These are phyloP conservation scores for Yamadazyma triangularis DNA, from an alignment of 1,139 yeast species.

Conservation along the genomic window DNA sequence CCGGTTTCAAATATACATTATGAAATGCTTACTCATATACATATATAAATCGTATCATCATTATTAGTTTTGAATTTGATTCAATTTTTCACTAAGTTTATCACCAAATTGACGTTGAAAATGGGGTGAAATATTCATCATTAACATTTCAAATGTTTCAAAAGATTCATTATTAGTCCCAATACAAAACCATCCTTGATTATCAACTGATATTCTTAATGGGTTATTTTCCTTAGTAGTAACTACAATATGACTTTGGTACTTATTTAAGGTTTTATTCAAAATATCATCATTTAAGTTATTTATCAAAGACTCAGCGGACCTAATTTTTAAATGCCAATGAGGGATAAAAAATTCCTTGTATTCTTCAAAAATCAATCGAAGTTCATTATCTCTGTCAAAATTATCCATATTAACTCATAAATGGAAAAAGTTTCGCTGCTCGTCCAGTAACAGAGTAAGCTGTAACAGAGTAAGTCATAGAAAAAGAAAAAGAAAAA, in stretches of 20 bases:
- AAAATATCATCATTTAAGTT: conserved; percentile 5
- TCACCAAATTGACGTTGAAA: conserved; percentile 30
- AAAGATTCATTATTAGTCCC: conserved; percentile 12
- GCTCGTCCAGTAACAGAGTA: too few species aligned
- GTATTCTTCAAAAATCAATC: conserved; percentile 24
- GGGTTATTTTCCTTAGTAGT: conserved; percentile 17
- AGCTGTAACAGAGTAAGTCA: too few species aligned
- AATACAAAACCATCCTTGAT: conserved; percentile 31
- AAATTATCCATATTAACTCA: conserved; percentile 12
- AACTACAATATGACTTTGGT: conserved; percentile 11
- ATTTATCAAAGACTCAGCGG: neutral
- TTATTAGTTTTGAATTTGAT: too few species aligned
- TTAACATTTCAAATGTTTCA: conserved; percentile 45
- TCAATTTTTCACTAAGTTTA: conserved; percentile 20
- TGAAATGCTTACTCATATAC: too few species aligned
- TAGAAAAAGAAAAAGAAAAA: too few species aligned
- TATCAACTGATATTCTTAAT: conserved; percentile 24
- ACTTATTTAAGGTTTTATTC: conserved; percentile 8
- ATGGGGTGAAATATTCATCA: conserved; percentile 32
- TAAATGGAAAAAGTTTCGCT: neutral
- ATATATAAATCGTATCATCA: too few species aligned
- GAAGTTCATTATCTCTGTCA: conserved; percentile 21
- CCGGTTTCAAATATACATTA: too few species aligned
- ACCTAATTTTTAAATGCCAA: conserved; percentile 8
- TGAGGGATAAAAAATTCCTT: conserved; percentile 18